phyloP scores from a whole-genome alignment of 2,329 filamentous ascomycete genomes.

The Fusarium pseudocircinatum region DNA sequence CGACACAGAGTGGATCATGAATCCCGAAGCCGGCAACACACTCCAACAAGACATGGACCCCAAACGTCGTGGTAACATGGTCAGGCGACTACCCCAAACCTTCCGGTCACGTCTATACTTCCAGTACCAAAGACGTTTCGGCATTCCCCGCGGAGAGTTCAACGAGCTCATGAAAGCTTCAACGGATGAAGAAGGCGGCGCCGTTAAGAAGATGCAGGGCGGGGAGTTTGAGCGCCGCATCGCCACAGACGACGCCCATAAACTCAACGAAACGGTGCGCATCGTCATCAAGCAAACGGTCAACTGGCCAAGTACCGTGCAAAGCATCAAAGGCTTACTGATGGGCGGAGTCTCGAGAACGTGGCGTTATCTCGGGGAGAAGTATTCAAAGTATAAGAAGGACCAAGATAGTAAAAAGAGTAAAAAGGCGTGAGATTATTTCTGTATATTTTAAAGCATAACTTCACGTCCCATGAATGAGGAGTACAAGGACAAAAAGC shows the following conservation, averaged over 20 bases:
- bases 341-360: conserved; percentile 79
- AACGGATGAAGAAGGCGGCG: conserved; percentile 73
- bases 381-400: conserved; percentile 72
- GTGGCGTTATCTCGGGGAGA: conserved; percentile 83
- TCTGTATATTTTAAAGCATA: neutral
- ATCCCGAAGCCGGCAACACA: conserved; percentile 67
- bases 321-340: conserved; percentile 84
- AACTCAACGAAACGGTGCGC: conserved; percentile 76
- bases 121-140: conserved; percentile 90
- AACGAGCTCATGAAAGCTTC: conserved; percentile 83
- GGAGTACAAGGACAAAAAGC: conserved; percentile 17
- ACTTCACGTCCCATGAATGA: neutral
- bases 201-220: conserved; percentile 78
- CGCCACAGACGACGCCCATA: conserved; percentile 71
- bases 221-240: conserved; percentile 89
- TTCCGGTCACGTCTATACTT: conserved; percentile 95
- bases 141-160: conserved; percentile 86
- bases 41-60: conserved; percentile 94
- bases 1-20: conserved; percentile 53
- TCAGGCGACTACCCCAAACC: conserved; percentile 83
- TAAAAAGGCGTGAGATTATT: conserved; percentile 26
- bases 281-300: conserved; percentile 87
- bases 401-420: conserved; percentile 48
- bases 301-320: conserved; percentile 88
- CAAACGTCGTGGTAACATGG: conserved; percentile 92